A percentile compares a stretch with the other conserved stretches of the same genome.
These are phyloP conservation scores for Cyclaneusma minus DNA, from an alignment of 2,329 filamentous ascomycete genomes.

Conservation along the genomic window DNA sequence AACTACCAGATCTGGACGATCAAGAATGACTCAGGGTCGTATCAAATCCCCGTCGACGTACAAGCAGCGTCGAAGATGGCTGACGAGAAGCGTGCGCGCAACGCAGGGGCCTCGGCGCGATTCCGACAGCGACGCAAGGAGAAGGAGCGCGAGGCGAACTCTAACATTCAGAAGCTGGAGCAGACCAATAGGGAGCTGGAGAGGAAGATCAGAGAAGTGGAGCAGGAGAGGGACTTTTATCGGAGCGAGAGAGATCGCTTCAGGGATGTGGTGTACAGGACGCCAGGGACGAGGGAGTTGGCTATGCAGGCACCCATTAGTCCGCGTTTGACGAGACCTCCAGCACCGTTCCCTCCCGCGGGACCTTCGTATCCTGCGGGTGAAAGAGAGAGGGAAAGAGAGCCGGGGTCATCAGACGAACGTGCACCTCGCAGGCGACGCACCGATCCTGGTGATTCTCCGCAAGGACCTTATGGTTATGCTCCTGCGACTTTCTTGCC, in stretches of 20 bases:
- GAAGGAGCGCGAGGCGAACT: conserved; percentile 57
- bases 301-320: conserved; percentile 36
- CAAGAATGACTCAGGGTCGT: conserved; percentile 31
- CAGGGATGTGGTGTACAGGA: conserved; percentile 45
- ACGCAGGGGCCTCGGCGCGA: conserved; percentile 71
- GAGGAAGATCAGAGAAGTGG: conserved; percentile 32
- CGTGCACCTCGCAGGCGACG: conserved; percentile 16
- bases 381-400: no score
- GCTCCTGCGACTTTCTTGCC: conserved; percentile 15
- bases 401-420: no score
- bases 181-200: conserved; percentile 47
- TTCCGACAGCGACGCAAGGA: conserved; percentile 74
- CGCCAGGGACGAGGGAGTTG: conserved; percentile 37
- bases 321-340: conserved; percentile 20
- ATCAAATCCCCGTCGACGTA: conserved; percentile 58
- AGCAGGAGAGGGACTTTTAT: conserved; percentile 58
- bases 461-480: conserved; percentile 11
- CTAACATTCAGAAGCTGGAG: conserved; percentile 54
- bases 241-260: conserved; percentile 57
- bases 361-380: no score
- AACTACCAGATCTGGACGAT: conserved; percentile 37
- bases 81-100: conserved; percentile 73
- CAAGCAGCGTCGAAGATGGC: conserved; percentile 70
- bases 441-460: conserved; percentile 16
- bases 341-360: no score